These are phyloP conservation scores for Vaccinium vitisidaea DNA, from an alignment of 148 eudicot genomes.

Conservation along the genomic window DNA sequence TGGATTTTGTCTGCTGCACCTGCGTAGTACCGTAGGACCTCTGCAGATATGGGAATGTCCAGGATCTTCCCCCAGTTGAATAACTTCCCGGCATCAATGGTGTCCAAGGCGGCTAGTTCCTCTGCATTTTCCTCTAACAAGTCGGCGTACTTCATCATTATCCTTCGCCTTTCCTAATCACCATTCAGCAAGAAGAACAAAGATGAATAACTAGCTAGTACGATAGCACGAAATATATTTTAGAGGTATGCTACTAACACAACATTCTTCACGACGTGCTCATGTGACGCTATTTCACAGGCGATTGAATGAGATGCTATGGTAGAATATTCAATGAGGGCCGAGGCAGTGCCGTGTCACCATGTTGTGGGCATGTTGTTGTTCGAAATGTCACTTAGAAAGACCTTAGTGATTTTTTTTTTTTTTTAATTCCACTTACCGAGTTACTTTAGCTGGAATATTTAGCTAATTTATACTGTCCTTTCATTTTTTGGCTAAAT, in stretches of 20 bases:
- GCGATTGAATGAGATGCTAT: not conserved
- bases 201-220: not conserved
- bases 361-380: not conserved
- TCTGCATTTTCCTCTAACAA: conserved; percentile 39
- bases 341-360: not conserved
- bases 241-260: not conserved
- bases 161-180: conserved; percentile 43
- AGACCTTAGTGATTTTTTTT: too few relatives aligned
- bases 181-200: conserved; percentile 16
- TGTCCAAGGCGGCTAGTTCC: conserved; percentile 47
- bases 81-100: conserved; percentile 76
- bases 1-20: conserved; percentile 96
- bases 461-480: too few relatives aligned
- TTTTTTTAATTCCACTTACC: too few relatives aligned
- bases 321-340: not conserved
- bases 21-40: conserved; percentile 53
- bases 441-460: too few relatives aligned
- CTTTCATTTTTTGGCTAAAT: too few relatives aligned
- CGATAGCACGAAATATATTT: not conserved
- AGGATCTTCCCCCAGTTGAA: conserved; percentile 31
- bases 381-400: not conserved
- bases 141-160: conserved; percentile 54
- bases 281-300: not conserved
- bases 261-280: not conserved
- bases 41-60: conserved; percentile 57